These are phyloP conservation scores for Ascocoryne sarcoides DNA, from an alignment of 2,329 filamentous ascomycete genomes.

Conservation along the genomic window DNA sequence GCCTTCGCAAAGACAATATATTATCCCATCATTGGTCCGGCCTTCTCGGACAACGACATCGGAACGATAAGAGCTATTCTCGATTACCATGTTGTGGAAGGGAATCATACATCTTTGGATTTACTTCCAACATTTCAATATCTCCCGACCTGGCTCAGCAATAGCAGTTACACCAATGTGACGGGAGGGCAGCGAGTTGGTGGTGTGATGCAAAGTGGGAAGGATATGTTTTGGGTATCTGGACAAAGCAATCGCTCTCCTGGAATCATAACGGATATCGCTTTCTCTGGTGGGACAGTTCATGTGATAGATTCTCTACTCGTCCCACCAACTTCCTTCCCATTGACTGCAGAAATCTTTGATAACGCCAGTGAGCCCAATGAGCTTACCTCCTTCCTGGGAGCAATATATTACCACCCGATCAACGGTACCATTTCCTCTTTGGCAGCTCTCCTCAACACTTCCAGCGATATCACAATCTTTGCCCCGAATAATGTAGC, in stretches of 20 bases:
- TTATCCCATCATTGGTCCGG: constrained; percentile 12
- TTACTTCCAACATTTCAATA: constrained; percentile 31
- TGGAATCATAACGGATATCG: constrained; percentile 15
- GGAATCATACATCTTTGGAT: constrained; percentile 10
- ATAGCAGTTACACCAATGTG: constrained; percentile 38
- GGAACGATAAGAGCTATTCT: constrained; percentile 25
- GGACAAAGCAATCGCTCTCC: neutral
- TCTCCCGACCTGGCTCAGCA: constrained; percentile 34
- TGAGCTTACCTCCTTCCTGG: constrained; percentile 29
- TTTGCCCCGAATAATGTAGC: constrained; percentile 27
- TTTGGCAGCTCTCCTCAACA: constrained; percentile 30
- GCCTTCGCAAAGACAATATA: constrained; percentile 27
- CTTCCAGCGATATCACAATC: constrained; percentile 41
- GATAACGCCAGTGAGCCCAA: constrained; percentile 22
- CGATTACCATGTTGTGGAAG: constrained; percentile 21
- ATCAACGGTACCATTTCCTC: constrained; percentile 8
- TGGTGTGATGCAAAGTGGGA: constrained; percentile 31
- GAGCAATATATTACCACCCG: constrained; percentile 19
- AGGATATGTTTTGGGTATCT: constrained; percentile 21
- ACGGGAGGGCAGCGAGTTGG: constrained; percentile 39
- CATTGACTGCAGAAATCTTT: constrained; percentile 21
- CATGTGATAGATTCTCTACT: neutral
- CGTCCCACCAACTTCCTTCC: constrained; percentile 34
- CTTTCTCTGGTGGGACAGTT: neutral
- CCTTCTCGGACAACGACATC: constrained; percentile 24